Conservation (phyloP, 805 yeast species). For the Spathaspora hagerdaliae region DNA sequence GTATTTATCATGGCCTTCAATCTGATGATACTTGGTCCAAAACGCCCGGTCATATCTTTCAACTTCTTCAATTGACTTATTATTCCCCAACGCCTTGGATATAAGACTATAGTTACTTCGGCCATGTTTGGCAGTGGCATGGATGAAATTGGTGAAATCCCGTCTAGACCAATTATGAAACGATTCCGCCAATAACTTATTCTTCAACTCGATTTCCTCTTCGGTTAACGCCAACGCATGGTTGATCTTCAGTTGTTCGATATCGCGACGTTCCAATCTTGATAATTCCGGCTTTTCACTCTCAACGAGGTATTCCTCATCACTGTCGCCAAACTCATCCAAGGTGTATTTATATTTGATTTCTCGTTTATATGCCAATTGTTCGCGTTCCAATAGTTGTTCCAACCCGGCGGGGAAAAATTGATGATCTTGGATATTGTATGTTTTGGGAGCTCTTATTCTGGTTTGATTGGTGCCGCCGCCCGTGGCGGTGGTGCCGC, state of each 20-base stretch:
- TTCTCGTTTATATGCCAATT: slow-evolving; percentile 55
- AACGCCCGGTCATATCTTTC: slow-evolving; percentile 54
- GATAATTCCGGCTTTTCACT: slow-evolving; percentile 37
- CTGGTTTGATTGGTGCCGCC: slow-evolving; percentile 6
- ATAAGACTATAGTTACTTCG: slow-evolving; percentile 48
- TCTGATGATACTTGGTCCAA: slow-evolving; percentile 56
- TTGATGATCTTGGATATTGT: slow-evolving; percentile 69
- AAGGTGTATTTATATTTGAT: slow-evolving; percentile 55
- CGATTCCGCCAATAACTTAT: slow-evolving; percentile 49
- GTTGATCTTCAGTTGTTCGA: slow-evolving; percentile 55
- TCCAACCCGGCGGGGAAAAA: slow-evolving; percentile 57
- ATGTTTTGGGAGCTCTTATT: slow-evolving; percentile 61
- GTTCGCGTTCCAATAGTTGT: slow-evolving; percentile 59
- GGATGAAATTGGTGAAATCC: slow-evolving; percentile 69
- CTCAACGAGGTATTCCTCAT: slow-evolving; percentile 46
- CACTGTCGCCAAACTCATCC: slow-evolving; percentile 58
- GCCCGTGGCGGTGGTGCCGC: slow-evolving; percentile 6
- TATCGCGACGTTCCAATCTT: slow-evolving; percentile 33
- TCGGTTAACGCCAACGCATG: slow-evolving; percentile 56
- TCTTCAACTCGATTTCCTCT: slow-evolving; percentile 56
- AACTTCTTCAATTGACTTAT: slow-evolving; percentile 58
- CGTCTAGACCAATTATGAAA: slow-evolving; percentile 70
- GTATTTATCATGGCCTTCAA: slow-evolving; percentile 71
- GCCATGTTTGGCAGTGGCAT: slow-evolving; percentile 66
- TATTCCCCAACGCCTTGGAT: slow-evolving; percentile 49